Percentiles rank a stretch among this genome's conserved stretches.
phyloP scores from a whole-genome alignment of 257 asterid species.

The Solanum chaucha region DNA sequence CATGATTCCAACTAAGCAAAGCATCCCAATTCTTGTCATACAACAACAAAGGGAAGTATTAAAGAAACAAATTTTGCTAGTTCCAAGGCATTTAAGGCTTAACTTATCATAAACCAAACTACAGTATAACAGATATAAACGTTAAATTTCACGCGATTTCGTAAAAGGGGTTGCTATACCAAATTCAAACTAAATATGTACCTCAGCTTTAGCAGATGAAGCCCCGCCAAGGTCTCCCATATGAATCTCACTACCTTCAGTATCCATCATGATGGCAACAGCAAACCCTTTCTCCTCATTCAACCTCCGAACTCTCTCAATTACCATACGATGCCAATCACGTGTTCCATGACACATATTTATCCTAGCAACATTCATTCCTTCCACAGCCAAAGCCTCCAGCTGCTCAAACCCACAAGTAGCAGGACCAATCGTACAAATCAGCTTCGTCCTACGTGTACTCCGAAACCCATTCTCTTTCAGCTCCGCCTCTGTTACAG shows the following conservation, averaged over 20 bases:
- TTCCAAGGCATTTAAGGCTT: neutral
- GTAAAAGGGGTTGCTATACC: neutral
- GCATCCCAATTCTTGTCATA: neutral
- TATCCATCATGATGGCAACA: slow-evolving; percentile 98
- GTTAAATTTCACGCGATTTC: neutral
- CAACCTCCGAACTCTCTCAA: slow-evolving; percentile 76
- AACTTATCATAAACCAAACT: neutral
- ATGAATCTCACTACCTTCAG: slow-evolving; percentile 99
- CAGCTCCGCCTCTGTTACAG: slow-evolving; percentile 89
- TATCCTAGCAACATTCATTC: slow-evolving; percentile 93
- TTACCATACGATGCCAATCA: slow-evolving; percentile 89
- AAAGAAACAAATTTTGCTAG: neutral
- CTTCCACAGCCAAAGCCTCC: slow-evolving; percentile 93
- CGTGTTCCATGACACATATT: slow-evolving; percentile 99
- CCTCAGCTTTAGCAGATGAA: slow-evolving; percentile 90
- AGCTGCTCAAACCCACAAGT: slow-evolving; percentile 78
- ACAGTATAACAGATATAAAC: neutral
- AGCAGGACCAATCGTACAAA: slow-evolving; percentile 86
- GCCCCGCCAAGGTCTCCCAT: slow-evolving; percentile 99
- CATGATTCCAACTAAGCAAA: neutral
- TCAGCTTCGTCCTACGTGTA: slow-evolving; percentile 87
- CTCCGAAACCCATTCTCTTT: slow-evolving; percentile 98
- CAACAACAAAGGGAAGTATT: neutral
- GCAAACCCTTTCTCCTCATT: slow-evolving; percentile 97
- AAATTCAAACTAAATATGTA: slow-evolving; percentile 2